These are phyloP conservation scores for Tillandsia fasciculata DNA, from an alignment of 176 grass and related monocot species.

Conservation along the genomic window DNA sequence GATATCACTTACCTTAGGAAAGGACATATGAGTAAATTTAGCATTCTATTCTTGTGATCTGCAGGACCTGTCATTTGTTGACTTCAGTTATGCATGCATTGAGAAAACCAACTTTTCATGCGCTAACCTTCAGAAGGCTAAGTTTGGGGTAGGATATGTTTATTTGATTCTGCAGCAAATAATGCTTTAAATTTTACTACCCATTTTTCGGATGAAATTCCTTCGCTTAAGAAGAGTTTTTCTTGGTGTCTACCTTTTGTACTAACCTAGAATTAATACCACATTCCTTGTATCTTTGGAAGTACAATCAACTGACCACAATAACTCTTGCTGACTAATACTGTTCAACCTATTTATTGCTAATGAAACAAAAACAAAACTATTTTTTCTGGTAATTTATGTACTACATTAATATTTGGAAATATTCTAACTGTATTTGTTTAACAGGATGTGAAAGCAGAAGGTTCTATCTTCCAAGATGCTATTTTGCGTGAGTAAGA, in stretches of 20 bases:
- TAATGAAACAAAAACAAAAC: background rate
- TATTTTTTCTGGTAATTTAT: background rate
- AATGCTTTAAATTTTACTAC: background rate
- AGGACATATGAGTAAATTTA: background rate
- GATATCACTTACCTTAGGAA: too few relatives aligned
- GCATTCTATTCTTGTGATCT: conserved; percentile 4
- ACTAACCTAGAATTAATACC: background rate
- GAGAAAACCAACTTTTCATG: conserved; percentile 57
- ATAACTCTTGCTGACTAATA: background rate
- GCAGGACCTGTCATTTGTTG: conserved; percentile 77
- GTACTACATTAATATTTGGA: background rate
- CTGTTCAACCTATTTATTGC: background rate
- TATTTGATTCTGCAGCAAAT: background rate
- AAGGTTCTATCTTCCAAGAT: conserved; percentile 42
- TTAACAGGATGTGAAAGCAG: conserved; percentile 62
- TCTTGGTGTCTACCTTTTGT: background rate
- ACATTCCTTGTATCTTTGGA: background rate
- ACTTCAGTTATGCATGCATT: conserved; percentile 78
- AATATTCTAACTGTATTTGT: conserved; percentile 6
- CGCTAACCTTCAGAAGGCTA: conserved; percentile 83
- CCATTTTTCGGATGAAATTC: background rate
- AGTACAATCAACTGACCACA: background rate
- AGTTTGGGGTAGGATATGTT: conserved; percentile 54
- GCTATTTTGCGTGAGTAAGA: conserved; percentile 97
- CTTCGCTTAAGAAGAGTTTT: background rate